These are phyloP conservation scores for Saitoella complicata DNA, from an alignment of 805 yeast genomes.

Conservation along the genomic window DNA sequence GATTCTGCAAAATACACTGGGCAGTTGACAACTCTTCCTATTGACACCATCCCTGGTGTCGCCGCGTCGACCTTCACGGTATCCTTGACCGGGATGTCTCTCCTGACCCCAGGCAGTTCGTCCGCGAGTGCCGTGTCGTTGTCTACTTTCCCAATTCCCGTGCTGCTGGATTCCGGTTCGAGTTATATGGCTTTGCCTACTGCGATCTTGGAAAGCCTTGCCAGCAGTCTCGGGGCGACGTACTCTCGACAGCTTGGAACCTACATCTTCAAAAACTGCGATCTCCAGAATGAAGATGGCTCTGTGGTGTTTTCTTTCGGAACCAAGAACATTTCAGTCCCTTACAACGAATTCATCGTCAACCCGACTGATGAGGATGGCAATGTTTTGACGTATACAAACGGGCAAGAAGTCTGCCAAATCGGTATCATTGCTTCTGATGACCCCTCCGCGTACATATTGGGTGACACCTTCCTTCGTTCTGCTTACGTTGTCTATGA, in stretches of 20 bases:
- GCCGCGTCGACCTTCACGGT: conserved; percentile 10
- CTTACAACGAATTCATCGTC: conserved; percentile 19
- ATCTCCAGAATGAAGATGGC: conserved; percentile 13
- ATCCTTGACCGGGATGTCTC: conserved; percentile 6
- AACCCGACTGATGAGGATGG: conserved; percentile 8
- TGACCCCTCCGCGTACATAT: conserved; percentile 22
- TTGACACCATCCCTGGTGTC: conserved; percentile 4
- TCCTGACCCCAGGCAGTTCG: conserved; percentile 6
- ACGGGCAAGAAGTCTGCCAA: conserved; percentile 14
- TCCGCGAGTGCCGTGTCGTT: conserved; percentile 2
- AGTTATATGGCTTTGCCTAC: conserved; percentile 34
- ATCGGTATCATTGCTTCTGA: conserved; percentile 18
- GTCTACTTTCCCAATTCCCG: conserved; percentile 17
- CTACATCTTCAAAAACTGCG: conserved; percentile 27
- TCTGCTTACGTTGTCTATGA: conserved; percentile 54
- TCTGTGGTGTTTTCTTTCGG: conserved; percentile 32
- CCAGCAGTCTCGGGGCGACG: conserved; percentile 23
- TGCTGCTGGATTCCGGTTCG: conserved; percentile 41
- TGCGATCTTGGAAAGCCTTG: conserved; percentile 18
- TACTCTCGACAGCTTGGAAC: conserved; percentile 25
- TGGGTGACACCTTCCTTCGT: conserved; percentile 54
- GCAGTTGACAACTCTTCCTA: conserved; percentile 14
- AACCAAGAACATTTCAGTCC: conserved; percentile 34
- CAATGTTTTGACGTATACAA: conserved; percentile 7
- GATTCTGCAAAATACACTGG: conserved; percentile 35